Evolutionary conservation across 1,139 yeast genomes (phyloP).

Genomic region (Taphrina flavorubra): DNA sequence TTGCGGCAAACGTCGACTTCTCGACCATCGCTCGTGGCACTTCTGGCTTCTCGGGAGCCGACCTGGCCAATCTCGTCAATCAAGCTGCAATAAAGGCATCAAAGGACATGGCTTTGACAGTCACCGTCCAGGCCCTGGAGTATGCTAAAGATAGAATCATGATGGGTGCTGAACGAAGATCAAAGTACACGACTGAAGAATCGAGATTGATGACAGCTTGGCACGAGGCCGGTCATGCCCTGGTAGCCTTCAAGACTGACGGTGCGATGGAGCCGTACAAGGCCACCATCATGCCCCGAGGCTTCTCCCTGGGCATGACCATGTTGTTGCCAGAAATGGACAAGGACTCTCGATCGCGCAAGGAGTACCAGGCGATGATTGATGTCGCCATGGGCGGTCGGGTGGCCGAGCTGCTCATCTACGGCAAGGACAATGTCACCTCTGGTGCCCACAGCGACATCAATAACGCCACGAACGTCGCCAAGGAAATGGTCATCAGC

Average conservation of each 20-base stretch:
- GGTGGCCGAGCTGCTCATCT: conserved; percentile 90
- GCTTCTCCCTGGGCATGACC: conserved; percentile 93
- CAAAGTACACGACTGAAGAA: conserved; percentile 97
- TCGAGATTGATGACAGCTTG: conserved; percentile 92
- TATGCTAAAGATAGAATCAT: conserved; percentile 99
- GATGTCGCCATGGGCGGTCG: conserved; percentile 99
- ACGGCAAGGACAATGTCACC: conserved; percentile 91
- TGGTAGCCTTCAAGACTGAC: conserved; percentile 90
- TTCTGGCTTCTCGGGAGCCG: conserved; percentile 98
- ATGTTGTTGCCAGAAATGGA: conserved; percentile 99
- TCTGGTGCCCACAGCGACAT: conserved; percentile 63
- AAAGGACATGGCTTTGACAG: conserved; percentile 86
- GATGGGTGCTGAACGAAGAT: conserved; percentile 97
- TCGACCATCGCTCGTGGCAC: conserved; percentile 93
- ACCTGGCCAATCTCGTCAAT: conserved; percentile 88
- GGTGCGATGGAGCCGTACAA: conserved; percentile 97
- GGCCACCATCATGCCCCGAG: conserved; percentile 96
- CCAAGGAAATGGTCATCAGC: conserved; percentile 94
- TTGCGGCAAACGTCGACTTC: conserved; percentile 84
- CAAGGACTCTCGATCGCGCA: conserved; percentile 88
- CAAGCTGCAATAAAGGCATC: conserved; percentile 98
- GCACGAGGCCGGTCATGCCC: conserved; percentile 99
- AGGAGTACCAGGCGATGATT: conserved; percentile 85
- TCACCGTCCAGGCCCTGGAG: conserved; percentile 89
- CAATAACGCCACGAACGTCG: conserved; percentile 86